Evolutionary conservation across 768 basidiomycete species (phyloP), one percentile per base, ranked within the genome.

Genomic region (Serendipita sp.): DNA sequence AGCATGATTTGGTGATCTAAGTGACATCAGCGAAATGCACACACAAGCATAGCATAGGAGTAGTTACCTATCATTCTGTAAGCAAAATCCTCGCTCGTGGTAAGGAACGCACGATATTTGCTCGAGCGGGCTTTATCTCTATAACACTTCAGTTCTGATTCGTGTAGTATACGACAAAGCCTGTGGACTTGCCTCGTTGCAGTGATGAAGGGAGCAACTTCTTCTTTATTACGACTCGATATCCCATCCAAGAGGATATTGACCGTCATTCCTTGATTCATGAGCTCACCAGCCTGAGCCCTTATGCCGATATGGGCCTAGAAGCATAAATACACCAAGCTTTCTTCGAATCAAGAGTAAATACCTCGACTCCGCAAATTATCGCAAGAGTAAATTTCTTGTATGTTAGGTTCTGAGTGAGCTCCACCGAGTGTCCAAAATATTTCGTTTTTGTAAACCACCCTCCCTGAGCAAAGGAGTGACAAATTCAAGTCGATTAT

Each of bases 311-410:
- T 93, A 68, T 16, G 4, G 8, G 11, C 51, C 38, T 30, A 32
- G 41, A 23, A 51, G 36, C 15, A 8, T 41, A 13, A 7, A 41
- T 41, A 41, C 13, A 41, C 13, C 41, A 23, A 23, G 23, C 13
- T 13, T 41, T 48, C 3, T 5, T 16, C n/a, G 41, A 51, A 18
- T 7, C n/a, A 54, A 41, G 13, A 46, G 3, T 11, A 73, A 81
- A 44, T 68, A 89, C 91, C 80, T 95, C 93, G 60, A 95, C 92
- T 15, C 94, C 94, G 67, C 91, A 84, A 3, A 97, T 72, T 5
- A 95, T 81, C 54, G 91, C 76, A 3, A 81, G 83, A 44, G 78
- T 78, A 65, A 23, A 23, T 23, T 23, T 23, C 23, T 23, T 23
- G 23, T 23, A 23, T 23, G 23, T 23, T 23, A 23, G 23, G 23